Conservation (phyloP, 2,329 filamentous ascomycete species). For the Aurifilum marmelostoma region DNA sequence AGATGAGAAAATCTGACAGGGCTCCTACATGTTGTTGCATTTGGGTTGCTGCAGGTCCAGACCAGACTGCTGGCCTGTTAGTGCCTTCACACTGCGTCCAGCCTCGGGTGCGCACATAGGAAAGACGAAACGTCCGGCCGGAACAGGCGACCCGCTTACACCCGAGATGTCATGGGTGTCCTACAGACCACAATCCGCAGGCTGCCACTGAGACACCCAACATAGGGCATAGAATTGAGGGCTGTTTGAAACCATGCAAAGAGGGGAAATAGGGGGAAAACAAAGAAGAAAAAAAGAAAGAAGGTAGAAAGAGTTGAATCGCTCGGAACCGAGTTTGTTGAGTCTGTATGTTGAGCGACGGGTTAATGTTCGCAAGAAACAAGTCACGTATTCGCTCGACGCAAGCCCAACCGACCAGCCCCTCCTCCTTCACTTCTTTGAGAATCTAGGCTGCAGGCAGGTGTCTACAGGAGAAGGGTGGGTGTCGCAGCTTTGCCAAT, state of each 20-base stretch:
- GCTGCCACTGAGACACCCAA: slow-evolving; percentile 1
- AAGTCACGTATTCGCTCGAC: neutral
- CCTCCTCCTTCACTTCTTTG: neutral
- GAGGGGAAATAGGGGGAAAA: too few relatives aligned
- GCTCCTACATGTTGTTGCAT: slow-evolving; percentile 5
- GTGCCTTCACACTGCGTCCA: neutral
- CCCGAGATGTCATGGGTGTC: neutral
- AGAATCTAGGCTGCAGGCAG: neutral
- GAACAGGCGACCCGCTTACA: neutral
- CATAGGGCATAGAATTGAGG: neutral
- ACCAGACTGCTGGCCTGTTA: neutral
- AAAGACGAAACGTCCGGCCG: slow-evolving; percentile 8
- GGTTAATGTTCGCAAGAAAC: neutral
- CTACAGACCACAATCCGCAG: neutral
- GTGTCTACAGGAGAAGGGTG: neutral
- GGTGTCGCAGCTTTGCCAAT: neutral
- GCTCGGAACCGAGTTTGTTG: neutral
- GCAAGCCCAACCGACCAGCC: neutral
- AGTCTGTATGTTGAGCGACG: neutral
- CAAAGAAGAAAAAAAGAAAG: neutral
- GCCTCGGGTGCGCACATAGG: neutral
- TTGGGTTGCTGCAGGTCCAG: slow-evolving; percentile 2
- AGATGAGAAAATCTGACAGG: neutral
- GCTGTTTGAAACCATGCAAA: neutral
- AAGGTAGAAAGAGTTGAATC: neutral